These are phyloP conservation scores for Populus simonii DNA, from an alignment of 345 rosid genomes.

Conservation along the genomic window DNA sequence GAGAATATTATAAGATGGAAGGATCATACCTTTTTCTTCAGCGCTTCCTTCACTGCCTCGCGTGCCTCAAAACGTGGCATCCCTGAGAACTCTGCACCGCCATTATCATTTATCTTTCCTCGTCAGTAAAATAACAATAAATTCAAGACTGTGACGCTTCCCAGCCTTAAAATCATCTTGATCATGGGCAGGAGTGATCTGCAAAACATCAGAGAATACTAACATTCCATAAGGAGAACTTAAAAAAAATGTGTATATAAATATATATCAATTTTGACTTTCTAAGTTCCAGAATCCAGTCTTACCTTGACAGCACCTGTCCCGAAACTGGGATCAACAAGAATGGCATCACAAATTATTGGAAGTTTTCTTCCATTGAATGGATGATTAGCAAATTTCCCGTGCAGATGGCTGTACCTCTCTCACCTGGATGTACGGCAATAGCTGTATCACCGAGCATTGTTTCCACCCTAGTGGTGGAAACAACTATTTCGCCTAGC, in stretches of 20 bases:
- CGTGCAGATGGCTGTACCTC: slow-evolving; percentile 80
- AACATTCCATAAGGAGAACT: neutral
- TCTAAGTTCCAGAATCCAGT: neutral
- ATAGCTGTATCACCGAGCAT: slow-evolving; percentile 97
- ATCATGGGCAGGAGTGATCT: slow-evolving; percentile 99
- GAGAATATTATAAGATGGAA: neutral
- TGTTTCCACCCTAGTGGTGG: slow-evolving; percentile 96
- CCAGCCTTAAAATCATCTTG: slow-evolving; percentile 94
- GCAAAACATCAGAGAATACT: slow-evolving; percentile 19
- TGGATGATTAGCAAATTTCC: slow-evolving; percentile 80
- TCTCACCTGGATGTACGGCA: slow-evolving; percentile 85
- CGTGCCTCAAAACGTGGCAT: slow-evolving; percentile 94
- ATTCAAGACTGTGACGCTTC: slow-evolving; percentile 76
- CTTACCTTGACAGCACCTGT: slow-evolving; percentile 96
- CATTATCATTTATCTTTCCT: slow-evolving; percentile 85
- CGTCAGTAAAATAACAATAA: slow-evolving; percentile 87
- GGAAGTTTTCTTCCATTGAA: slow-evolving; percentile 86
- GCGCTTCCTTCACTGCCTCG: slow-evolving; percentile 69
- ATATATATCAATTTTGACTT: neutral
- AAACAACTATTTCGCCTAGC: slow-evolving; percentile 84
- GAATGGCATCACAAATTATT: slow-evolving; percentile 67
- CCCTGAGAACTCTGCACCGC: slow-evolving; percentile 60
- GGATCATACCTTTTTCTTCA: slow-evolving; percentile 53
- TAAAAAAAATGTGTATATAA: neutral
- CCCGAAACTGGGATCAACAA: slow-evolving; percentile 87